These are phyloP conservation scores for Ganoderma meredithae DNA, from an alignment of 1,284 basidiomycete species.

Conservation along the genomic window DNA sequence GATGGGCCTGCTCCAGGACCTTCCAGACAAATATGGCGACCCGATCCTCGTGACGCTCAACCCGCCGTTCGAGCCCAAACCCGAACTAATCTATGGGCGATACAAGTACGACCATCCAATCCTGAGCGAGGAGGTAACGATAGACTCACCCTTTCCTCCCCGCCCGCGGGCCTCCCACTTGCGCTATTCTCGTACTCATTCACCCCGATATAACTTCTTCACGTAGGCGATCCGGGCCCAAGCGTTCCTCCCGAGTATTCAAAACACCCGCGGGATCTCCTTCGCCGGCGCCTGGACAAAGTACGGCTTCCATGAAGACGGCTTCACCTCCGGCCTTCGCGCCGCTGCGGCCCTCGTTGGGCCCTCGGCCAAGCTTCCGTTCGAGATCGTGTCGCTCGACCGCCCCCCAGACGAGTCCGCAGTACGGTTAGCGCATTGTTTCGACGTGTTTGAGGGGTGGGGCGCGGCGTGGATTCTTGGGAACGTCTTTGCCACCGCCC, in stretches of 20 bases:
- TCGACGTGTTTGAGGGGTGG: constrained; percentile 32
- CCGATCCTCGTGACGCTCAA: constrained; percentile 83
- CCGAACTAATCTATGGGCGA: constrained; percentile 54
- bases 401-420: constrained; percentile 20
- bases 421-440: constrained; percentile 29
- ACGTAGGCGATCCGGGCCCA: constrained; percentile 65
- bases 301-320: constrained; percentile 87
- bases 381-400: constrained; percentile 41
- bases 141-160: constrained; percentile 13
- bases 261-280: constrained; percentile 69
- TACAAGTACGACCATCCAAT: constrained; percentile 79
- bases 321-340: constrained; percentile 71
- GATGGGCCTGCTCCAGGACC: constrained; percentile 84
- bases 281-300: constrained; percentile 85
- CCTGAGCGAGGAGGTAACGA: constrained; percentile 54
- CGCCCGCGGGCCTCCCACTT: constrained; percentile 7
- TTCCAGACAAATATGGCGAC: constrained; percentile 65
- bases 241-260: constrained; percentile 60
- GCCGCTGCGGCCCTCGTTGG: constrained; percentile 43
- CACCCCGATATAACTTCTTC: background rate
- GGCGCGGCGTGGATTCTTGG: constrained; percentile 31
- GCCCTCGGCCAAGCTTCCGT: constrained; percentile 33
- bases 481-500: constrained; percentile 16
- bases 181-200: constrained; percentile 1
- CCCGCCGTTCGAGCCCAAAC: constrained; percentile 69